Base-by-base conservation (phyloP, 352 stramenopile genomes). In the Phytophthora fragariaefolia region DNA sequence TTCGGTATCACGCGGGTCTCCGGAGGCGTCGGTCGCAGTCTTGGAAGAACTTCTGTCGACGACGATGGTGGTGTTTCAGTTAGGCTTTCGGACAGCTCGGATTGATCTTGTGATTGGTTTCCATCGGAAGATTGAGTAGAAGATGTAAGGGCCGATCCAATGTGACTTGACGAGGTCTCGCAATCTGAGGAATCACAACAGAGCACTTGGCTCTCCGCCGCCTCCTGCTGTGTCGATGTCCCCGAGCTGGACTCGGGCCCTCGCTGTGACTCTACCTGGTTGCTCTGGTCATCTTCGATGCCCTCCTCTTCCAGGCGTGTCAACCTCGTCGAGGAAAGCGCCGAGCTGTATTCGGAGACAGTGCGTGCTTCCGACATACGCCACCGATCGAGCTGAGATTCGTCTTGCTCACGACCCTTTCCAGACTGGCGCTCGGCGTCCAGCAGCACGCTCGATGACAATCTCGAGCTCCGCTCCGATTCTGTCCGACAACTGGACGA, bases 401-500 rank as follows among this genome's bases (percentile, higher is more conserved):
- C 59, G 28, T 71, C 45, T 20, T 73, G 59, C 56, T 49, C 22
- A 18, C 12, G 54, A 46, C 36, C 50, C 22, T 66, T 74, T 56
- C 26, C 38, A 32, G 23, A 55, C 45, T 67, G 53, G 17, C 15
- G 43, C 23, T 63, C 61, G 42, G 10, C 56, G 51, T 69, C 52
- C 7, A 73, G 6, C 40, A 58, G 52, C 28, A 43, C 36, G 36
- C 36, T 70, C 28, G 53, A 50, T 20, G 63, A 73, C 27, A 58
- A 27, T 27, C 46, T 55, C 42, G 52, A 69, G 42, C 48, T 69
- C 4, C 49, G 53, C 18, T 66, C 69, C 40, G 53, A 73, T 49
- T 73, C 63, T 47, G 68, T 69, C 59, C 53, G 57, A 65, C 68
- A 73, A 60, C 10, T 28, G 12, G 63, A 69, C 58, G 68, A 76